Evolutionary conservation across 1,139 yeast genomes (phyloP).

Genomic region (Yamadazyma diospyri): DNA sequence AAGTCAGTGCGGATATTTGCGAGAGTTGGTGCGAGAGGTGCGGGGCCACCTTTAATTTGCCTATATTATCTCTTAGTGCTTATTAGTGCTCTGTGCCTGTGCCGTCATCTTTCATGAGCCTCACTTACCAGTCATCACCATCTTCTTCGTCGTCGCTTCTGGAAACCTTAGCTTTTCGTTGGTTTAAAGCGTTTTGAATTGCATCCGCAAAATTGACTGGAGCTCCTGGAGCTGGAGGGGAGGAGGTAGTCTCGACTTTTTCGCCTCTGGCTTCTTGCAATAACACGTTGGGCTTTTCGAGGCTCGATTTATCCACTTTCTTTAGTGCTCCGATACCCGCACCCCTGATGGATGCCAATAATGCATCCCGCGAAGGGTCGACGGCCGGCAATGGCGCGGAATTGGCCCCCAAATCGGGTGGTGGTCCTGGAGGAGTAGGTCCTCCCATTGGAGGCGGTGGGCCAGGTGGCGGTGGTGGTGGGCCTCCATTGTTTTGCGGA

Average conservation of each 20-base stretch:
- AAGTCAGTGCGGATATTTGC: background rate
- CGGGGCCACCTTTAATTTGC: no score
- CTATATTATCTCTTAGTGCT: no score
- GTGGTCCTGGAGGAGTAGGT: slow-evolving; percentile 23
- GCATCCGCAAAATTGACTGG: slow-evolving; percentile 74
- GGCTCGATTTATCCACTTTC: slow-evolving; percentile 77
- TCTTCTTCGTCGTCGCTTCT: slow-evolving; percentile 86
- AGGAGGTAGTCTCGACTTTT: slow-evolving; percentile 23
- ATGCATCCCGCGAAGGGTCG: slow-evolving; percentile 71
- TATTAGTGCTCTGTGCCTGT: no score
- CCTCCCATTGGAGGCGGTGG: slow-evolving; percentile 26
- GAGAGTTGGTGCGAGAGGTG: no score
- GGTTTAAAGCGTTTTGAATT: slow-evolving; percentile 77
- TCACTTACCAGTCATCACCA: slow-evolving; percentile 37
- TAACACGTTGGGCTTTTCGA: slow-evolving; percentile 73
- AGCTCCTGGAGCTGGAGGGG: slow-evolving; percentile 36
- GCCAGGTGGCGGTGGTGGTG: slow-evolving; percentile 23
- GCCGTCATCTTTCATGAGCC: background rate
- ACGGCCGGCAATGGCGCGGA: slow-evolving; percentile 21
- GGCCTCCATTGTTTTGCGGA: slow-evolving; percentile 19
- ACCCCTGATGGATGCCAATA: slow-evolving; percentile 80
- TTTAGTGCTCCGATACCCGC: slow-evolving; percentile 67
- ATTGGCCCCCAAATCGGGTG: slow-evolving; percentile 26
- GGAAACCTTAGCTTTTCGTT: slow-evolving; percentile 79
- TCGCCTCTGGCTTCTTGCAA: slow-evolving; percentile 73